Base-by-base conservation (phyloP, 1,284 basidiomycete genomes). In the Spongiforma sp. region DNA sequence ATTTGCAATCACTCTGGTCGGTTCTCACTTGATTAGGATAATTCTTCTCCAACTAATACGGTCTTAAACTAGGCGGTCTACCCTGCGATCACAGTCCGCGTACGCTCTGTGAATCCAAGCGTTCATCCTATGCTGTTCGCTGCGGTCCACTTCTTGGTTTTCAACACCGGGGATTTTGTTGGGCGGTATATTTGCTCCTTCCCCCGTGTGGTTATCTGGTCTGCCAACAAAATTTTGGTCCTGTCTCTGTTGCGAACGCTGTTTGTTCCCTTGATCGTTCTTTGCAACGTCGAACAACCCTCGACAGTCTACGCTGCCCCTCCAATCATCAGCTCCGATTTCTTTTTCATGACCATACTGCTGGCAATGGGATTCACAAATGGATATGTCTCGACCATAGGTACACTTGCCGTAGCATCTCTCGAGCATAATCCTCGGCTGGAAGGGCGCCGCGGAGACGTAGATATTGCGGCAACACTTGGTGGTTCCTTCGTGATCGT, bases 221-320 rank as follows among this genome's bases (percentile, higher is more conserved):
- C 88, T 14, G 84, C 85, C 7, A 81, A 79, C 41, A 83, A 83
- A 39, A 84, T 95, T 32, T 75, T 93, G 17, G 72, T 74, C 5
- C 77, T 94, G 46, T 90, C 94, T 26, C 74, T 93, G 43, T 76
- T 85, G 4, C 88, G 94, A 53, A 91, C 90, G 1, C 72, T 91
- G 39, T 96, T 96, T 78, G 86, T 96, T 63, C 93, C 93, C 32
- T 73, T 96, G 52, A 91, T 96, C 78, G 84, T 96, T 26, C 82
- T 91, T 74, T 96, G 94, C 82, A 96, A 96, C 73, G 74, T 94
- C 41, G 85, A 87, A 68, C 82, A 83, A 52, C 54, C 65, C 7
- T 72, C 76, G 12, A 50, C 73, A 34, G 63, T 68, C 8, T 57
- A 67, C 10, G 65, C 77, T 17, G 64, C 77, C 28, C 61, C 77